These are phyloP conservation scores for Neurospora pannonica DNA, from an alignment of 495 filamentous ascomycete genomes.

Conservation along the genomic window DNA sequence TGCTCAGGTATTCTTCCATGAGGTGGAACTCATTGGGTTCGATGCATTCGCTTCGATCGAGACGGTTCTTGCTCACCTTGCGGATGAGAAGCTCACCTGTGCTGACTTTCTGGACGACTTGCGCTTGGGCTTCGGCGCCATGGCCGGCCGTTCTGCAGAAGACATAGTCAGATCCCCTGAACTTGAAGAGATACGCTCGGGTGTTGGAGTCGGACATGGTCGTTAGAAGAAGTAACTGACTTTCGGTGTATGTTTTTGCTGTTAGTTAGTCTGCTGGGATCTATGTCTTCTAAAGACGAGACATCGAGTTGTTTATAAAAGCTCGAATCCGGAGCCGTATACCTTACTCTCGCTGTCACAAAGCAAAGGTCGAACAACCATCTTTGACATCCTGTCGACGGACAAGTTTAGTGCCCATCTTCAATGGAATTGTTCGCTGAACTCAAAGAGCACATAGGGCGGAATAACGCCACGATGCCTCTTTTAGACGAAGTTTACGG, in stretches of 20 bases:
- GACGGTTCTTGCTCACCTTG: background rate
- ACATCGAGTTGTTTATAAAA: background rate
- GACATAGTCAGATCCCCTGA: background rate
- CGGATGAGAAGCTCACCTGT: background rate
- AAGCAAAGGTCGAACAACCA: background rate
- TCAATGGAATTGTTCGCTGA: background rate
- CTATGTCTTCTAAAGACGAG: background rate
- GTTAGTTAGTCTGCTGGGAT: background rate
- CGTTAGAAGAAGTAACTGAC: background rate
- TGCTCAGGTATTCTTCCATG: background rate
- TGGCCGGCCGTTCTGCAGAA: background rate
- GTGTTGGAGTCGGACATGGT: background rate
- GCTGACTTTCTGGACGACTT: background rate
- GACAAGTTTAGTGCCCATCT: background rate
- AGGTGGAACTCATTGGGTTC: background rate
- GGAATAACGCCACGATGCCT: background rate
- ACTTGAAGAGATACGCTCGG: background rate
- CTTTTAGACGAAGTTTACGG: background rate
- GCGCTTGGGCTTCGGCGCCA: background rate
- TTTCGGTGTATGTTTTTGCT: background rate
- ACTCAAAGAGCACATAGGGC: background rate
- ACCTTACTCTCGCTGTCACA: too few relatives aligned
- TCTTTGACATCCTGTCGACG: background rate
- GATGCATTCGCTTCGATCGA: background rate
- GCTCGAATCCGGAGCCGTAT: background rate